Percentiles rank a stretch among this genome's conserved stretches.
phyloP scores from a whole-genome alignment of 1,284 basidiomycete genomes.

The Heterobasidion irregulare region DNA sequence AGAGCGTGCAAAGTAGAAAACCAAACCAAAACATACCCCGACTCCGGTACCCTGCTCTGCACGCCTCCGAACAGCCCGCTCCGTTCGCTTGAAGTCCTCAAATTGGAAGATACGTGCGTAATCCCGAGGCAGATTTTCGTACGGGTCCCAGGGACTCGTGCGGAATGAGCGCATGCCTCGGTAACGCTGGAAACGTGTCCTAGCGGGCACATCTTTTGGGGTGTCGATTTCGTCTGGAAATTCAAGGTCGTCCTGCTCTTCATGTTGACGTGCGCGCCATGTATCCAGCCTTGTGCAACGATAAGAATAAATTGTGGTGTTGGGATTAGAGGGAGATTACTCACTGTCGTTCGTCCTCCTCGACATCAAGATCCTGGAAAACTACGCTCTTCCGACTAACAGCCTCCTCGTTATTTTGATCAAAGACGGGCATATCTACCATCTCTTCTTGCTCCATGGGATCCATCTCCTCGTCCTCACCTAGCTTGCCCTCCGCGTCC shows the following conservation, averaged over 20 bases:
- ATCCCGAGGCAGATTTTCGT: constrained; percentile 91
- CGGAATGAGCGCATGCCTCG: constrained; percentile 89
- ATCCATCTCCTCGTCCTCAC: constrained; percentile 52
- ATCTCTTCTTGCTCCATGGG: constrained; percentile 51
- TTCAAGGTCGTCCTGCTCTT: constrained; percentile 71
- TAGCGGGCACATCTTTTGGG: constrained; percentile 80
- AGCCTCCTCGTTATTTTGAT: no score
- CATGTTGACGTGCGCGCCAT: constrained; percentile 61
- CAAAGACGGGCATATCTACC: no score
- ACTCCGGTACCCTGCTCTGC: constrained; percentile 50
- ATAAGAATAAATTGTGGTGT: neutral
- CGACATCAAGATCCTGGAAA: constrained; percentile 74
- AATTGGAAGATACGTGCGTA: constrained; percentile 97
- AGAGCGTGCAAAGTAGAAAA: neutral
- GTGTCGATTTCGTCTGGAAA: constrained; percentile 99
- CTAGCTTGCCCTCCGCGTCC: constrained; percentile 25
- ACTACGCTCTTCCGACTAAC: constrained; percentile 39
- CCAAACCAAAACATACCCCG: constrained; percentile 42
- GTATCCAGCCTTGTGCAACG: constrained; percentile 44
- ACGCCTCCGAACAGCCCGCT: constrained; percentile 63
- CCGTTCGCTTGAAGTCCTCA: constrained; percentile 88
- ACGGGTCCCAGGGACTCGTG: constrained; percentile 96
- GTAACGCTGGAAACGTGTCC: constrained; percentile 87
- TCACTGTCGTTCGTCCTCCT: constrained; percentile 81
- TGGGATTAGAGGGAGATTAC: constrained; percentile 18